Evolutionary conservation across 2,329 filamentous ascomycete species (phyloP), one percentile per base, ranked within the genome.

Genomic region (Alternaria tenuissima): DNA sequence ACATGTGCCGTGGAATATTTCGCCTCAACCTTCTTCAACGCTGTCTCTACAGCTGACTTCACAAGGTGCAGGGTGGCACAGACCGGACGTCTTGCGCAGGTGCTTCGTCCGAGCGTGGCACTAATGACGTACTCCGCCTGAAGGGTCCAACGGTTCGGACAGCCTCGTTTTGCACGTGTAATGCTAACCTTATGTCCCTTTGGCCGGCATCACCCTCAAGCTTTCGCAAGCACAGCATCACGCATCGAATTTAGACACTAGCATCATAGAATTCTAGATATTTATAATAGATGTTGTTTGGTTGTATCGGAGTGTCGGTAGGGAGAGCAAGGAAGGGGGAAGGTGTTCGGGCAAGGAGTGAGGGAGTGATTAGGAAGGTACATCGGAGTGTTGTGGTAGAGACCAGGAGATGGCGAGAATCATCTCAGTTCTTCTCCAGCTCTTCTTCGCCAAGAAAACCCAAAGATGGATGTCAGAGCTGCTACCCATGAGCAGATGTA

Each of bases 401-500:
- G 32, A 34, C 24, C 20, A 30, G 58, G 59, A 63, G 60, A 60
- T 44, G 47, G 57, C 59, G 66, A 62, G 60, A 59, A 53, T 49
- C 57, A 48, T 61, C 62, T 58, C 64, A 55, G 42, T 53, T 57
- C 62, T 30, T 30, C 46, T 48, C 62, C 57, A 44, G 38, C 59
- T 64, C 62, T 63, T 65, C 62, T 63, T 65, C 64, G 61, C 62
- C 58, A 58, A 58, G 44, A 63, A 62, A 57, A 53, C 62, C 59
- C 58, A 49, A 59, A 60, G 44, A 64, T 69, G 64, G 71, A 75
- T 66, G 68, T 65, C 66, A 68, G 63, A 63, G 65, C 67, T 70
- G 67, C 68, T 62, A 66, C 72, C 68, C 38, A 68, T 62, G 64
- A 67, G 69, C 69, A 72, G 61, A 72, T 67, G 68, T 69, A 70